phyloP scores from a whole-genome alignment of 2,329 filamentous ascomycete genomes.

The Cordyceps cateniannulata region DNA sequence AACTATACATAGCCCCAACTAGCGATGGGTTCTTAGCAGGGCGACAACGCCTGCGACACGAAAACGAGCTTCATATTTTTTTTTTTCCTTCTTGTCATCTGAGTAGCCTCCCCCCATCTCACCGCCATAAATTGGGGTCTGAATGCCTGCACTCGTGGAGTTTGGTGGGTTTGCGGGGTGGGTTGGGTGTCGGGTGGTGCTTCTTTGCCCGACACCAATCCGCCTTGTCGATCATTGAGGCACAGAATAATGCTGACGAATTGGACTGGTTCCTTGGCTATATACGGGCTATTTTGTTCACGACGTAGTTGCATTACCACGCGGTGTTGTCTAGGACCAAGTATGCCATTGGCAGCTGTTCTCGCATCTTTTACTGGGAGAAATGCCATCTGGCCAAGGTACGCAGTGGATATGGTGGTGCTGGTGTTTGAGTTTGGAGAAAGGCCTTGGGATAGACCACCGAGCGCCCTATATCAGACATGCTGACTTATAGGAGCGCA shows the following conservation, averaged over 20 bases:
- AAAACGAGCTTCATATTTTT: not conserved
- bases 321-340: too few relatives aligned
- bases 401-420: not conserved
- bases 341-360: too few relatives aligned
- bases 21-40: too few relatives aligned
- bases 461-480: not conserved
- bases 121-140: not conserved
- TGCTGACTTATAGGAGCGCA: not conserved
- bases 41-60: not conserved
- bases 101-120: not conserved
- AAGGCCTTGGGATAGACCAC: not conserved
- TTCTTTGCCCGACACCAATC: too few relatives aligned
- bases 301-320: too few relatives aligned
- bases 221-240: not conserved
- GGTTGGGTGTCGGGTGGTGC: slow-evolving; percentile 11
- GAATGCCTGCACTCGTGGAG: not conserved
- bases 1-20: not conserved
- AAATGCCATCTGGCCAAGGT: too few relatives aligned
- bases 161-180: slow-evolving; percentile 10
- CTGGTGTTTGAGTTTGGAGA: not conserved
- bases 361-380: too few relatives aligned
- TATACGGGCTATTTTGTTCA: too few relatives aligned
- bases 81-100: too few relatives aligned
- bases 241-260: not conserved
- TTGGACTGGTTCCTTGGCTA: too few relatives aligned